Percentiles rank a stretch among this genome's conserved stretches.
phyloP scores from a whole-genome alignment of 2,329 filamentous ascomycete species.

The Calonectria multiphialidica region DNA sequence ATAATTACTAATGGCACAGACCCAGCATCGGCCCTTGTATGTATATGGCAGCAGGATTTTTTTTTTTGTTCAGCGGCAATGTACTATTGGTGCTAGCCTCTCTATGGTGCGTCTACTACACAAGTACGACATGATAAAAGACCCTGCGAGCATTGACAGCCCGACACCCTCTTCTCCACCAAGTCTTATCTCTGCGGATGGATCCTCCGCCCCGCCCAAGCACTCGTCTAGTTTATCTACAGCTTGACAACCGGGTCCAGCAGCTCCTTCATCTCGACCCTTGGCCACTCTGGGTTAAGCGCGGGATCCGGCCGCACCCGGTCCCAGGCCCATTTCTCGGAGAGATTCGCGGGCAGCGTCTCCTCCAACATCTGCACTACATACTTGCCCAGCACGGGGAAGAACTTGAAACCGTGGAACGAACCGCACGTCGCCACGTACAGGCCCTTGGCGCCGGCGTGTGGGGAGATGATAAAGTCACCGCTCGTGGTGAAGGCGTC shows the following conservation, averaged over 20 bases:
- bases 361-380: constrained; percentile 67
- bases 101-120: background rate
- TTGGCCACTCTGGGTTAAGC: constrained; percentile 67
- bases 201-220: background rate
- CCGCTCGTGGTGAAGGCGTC: constrained; percentile 72
- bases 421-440: constrained; percentile 75
- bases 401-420: constrained; percentile 77
- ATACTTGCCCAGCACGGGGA: constrained; percentile 74
- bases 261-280: constrained; percentile 68
- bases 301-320: constrained; percentile 66
- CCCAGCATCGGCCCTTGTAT: background rate
- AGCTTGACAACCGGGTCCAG: constrained; percentile 47
- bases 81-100: background rate
- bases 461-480: constrained; percentile 73
- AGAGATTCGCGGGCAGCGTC: constrained; percentile 56
- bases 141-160: background rate
- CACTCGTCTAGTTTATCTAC: constrained; percentile 28
- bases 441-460: constrained; percentile 63
- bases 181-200: background rate
- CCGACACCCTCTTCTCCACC: background rate
- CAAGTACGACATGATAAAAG: background rate
- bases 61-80: background rate
- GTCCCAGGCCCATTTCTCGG: constrained; percentile 69
- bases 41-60: background rate
- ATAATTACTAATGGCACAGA: background rate